Base-by-base conservation (phyloP, 805 yeast species). In the Metschnikowia orientalis region DNA sequence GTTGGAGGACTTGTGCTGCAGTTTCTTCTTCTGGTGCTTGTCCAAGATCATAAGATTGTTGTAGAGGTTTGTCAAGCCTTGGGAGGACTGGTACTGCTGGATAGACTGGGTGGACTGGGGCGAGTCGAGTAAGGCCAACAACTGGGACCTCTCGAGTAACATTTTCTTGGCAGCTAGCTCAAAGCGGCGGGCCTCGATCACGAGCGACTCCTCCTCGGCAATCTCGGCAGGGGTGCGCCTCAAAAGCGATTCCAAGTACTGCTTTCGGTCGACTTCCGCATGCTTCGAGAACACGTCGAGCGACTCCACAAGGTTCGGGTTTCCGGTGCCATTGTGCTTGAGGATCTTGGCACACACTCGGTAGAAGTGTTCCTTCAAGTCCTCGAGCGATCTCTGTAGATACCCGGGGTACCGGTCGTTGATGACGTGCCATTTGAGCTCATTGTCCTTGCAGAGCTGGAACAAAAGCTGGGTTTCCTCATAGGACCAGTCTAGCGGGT, bases 201-300 rank as follows among this genome's bases (percentile, higher is more conserved):
- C 85, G 30, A 92, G 66, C 0, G 95, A 87, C 56, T 92, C 97
- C 54, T 92, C 99, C 61, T 92, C 98, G 0, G 97, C 97, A 27
- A 92, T 85, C 54, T 92, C 98, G 0, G 97, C 95, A 1, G 98
- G 97, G 2, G 90, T 78, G 45, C 99, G 67, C 22, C 78, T 77
- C 26, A 90, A 67, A 23, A 92, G 63, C 40, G 85, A 75, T 47
- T 79, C 80, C 28, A 92, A 60, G 52, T 90, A 90, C 32, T 74
- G 74, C 48, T 92, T 92, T 41, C 98, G 73, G 46, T 80, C 86
- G 13, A 71, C 40, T 55, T 92, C 98, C 44, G 75, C 78, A 5
- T 71, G 69, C 46, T 78, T 80, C 23, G 85, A 77, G 53, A 71
- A 92, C 13, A 77, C 54, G 26, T 62, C 69, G 50, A 92, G 67